phyloP scores from a whole-genome alignment of 2,329 filamentous ascomycete species.

The Didymella exigua region DNA sequence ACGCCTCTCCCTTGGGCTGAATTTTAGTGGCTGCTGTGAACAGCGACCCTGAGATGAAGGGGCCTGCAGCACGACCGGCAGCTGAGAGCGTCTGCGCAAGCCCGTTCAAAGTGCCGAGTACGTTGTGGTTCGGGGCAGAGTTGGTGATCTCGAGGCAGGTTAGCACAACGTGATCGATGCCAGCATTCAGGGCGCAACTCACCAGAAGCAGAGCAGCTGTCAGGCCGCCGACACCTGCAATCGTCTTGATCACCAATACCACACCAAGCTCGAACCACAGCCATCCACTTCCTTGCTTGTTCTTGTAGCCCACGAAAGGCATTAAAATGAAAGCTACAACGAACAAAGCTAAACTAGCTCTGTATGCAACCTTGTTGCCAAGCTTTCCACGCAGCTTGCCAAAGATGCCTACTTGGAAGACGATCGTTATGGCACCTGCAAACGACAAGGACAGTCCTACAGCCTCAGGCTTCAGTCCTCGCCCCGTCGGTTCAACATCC shows the following conservation, averaged over 20 bases:
- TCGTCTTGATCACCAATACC: constrained; percentile 84
- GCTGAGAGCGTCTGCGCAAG: constrained; percentile 93
- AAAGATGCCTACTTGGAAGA: constrained; percentile 89
- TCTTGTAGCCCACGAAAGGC: constrained; percentile 84
- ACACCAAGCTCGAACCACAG: constrained; percentile 81
- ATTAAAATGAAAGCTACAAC: constrained; percentile 83
- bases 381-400: constrained; percentile 76
- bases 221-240: constrained; percentile 85
- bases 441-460: constrained; percentile 87
- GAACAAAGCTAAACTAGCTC: constrained; percentile 77
- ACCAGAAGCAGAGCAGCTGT: constrained; percentile 88
- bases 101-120: constrained; percentile 88
- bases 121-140: constrained; percentile 82
- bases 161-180: constrained; percentile 10
- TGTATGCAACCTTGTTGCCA: constrained; percentile 86
- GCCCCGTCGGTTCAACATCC: constrained; percentile 74
- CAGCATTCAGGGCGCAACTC: constrained; percentile 44
- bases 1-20: constrained; percentile 77
- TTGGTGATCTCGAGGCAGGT: constrained; percentile 76
- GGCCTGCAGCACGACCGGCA: constrained; percentile 84
- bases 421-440: constrained; percentile 81
- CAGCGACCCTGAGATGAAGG: constrained; percentile 83
- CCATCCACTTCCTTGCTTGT: constrained; percentile 65
- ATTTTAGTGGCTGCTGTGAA: constrained; percentile 80
- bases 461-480: constrained; percentile 73